Evolutionary conservation across 257 asterid species (phyloP), one percentile per base, ranked within the genome.

Genomic region (Cinchona pubescens): DNA sequence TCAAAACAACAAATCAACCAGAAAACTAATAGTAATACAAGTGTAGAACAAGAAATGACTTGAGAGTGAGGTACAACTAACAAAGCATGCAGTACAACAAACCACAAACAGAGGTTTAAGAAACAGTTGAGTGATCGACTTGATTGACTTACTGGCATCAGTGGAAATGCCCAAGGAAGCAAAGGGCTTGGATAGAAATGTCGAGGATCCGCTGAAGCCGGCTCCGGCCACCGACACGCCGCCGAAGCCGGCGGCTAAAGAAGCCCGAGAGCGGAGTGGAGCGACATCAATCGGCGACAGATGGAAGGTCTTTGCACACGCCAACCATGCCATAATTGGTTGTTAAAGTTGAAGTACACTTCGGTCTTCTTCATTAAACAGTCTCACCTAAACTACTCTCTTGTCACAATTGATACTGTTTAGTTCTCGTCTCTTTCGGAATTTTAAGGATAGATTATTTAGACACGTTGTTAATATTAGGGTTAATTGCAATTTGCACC

Each of bases 291-390:
- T 48, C 46, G 97, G 85, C 78, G 97, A 97, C 46, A 94, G 16
- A 53, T 86, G 88, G 70, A 94, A 92, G 74, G 72, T 86, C 85
- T 89, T 94, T 55, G 91, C 87, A 79, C 91, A 95, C 87, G 90
- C 84, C 81, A 73, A 81, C 96, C 94, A 94, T 76, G 92, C 87
- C 98, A 91, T 94, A 40, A 70, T n/a, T n/a, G n/a, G n/a, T n/a
- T n/a, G n/a, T n/a, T n/a, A n/a, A n/a, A n/a, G n/a, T n/a, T n/a
- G n/a, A n/a, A n/a, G n/a, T n/a, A n/a, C n/a, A n/a, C n/a, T n/a
- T n/a, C n/a, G n/a, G n/a, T n/a, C n/a, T n/a, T n/a, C n/a, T n/a
- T n/a, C n/a, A n/a, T n/a, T n/a, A n/a, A n/a, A n/a, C n/a, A n/a
- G n/a, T n/a, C n/a, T n/a, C n/a, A n/a, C n/a, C n/a, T n/a, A n/a